These are phyloP conservation scores for Ceratobasidium sp. DNA, from an alignment of 1,284 basidiomycete genomes.

Conservation along the genomic window DNA sequence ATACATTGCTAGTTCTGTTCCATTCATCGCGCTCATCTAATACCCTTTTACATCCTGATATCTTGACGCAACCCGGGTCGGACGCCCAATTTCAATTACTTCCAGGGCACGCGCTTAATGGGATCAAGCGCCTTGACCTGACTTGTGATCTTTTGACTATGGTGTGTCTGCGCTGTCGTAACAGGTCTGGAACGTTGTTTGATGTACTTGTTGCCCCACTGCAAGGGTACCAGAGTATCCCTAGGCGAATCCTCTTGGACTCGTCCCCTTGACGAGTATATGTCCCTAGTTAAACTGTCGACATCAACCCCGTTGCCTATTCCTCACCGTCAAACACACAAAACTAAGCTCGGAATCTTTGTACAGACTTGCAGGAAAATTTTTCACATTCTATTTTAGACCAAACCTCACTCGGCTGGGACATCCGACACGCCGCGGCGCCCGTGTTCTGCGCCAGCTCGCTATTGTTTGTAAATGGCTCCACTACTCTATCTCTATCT, in stretches of 20 bases:
- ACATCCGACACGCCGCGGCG: neutral
- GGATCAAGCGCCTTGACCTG: neutral
- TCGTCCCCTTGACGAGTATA: neutral
- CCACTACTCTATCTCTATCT: neutral
- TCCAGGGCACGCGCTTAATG: neutral
- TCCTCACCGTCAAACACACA: neutral
- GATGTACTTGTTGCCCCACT: neutral
- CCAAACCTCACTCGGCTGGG: constrained; percentile 3
- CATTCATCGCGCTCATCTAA: neutral
- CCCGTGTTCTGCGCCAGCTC: no score
- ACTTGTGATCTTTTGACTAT: neutral
- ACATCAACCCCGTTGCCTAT: neutral
- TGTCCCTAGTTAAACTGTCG: neutral
- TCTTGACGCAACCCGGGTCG: neutral
- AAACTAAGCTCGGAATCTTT: neutral
- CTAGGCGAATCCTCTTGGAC: neutral
- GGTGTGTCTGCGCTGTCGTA: neutral
- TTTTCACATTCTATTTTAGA: neutral
- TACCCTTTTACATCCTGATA: neutral
- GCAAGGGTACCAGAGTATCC: constrained; percentile 8
- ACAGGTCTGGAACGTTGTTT: neutral
- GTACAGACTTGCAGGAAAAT: neutral
- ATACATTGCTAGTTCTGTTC: neutral
- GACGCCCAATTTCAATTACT: neutral
- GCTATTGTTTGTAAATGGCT: neutral